These are phyloP conservation scores for Solanum paucissectum DNA, from an alignment of 257 asterid species.

Conservation along the genomic window DNA sequence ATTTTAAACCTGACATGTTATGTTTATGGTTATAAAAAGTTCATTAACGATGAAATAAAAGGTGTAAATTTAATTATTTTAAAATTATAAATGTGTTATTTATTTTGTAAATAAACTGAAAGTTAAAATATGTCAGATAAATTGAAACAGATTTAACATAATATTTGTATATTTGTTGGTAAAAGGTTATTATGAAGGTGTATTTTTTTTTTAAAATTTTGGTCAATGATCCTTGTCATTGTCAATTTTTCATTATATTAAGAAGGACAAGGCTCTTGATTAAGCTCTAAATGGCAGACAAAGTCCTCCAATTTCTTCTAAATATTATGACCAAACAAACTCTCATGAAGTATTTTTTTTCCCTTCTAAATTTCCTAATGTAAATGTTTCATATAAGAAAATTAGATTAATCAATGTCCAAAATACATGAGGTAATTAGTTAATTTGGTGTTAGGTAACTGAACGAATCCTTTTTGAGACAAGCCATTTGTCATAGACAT, in stretches of 20 bases:
- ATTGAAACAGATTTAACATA: neutral
- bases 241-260: neutral
- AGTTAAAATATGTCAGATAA: neutral
- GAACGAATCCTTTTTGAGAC: neutral
- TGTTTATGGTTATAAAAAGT: neutral
- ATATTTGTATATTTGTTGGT: neutral
- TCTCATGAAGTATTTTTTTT: neutral
- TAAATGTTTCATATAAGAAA: neutral
- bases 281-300: neutral
- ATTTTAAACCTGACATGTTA: neutral
- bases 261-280: neutral
- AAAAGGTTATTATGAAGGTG: neutral
- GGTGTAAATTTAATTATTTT: neutral
- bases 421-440: neutral
- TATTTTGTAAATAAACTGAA: neutral
- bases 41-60: neutral
- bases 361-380: neutral
- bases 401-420: too few species aligned
- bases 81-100: neutral
- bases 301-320: neutral
- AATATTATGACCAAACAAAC: neutral
- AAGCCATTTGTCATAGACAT: neutral
- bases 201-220: neutral
- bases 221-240: neutral
- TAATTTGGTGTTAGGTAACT: neutral